Evolutionary conservation across 305 asterid species (phyloP).

Genomic region (Fraxinus sp.): DNA sequence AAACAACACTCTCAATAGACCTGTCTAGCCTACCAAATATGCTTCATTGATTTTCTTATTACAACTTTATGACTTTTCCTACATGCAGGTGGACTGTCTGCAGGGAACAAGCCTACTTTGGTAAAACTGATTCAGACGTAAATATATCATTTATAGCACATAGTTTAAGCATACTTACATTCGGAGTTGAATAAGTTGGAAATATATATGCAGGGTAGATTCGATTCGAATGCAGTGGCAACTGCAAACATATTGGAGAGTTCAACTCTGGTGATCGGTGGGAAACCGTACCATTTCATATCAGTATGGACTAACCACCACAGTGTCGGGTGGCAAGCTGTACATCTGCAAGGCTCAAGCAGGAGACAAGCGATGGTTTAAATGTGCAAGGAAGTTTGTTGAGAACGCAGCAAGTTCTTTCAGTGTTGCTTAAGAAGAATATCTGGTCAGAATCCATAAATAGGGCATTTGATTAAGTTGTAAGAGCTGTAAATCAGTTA

Average conservation of each 20-base stretch:
- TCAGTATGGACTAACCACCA: slow-evolving; percentile 64
- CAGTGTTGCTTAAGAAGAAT: slow-evolving; percentile 51
- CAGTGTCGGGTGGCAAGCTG: slow-evolving; percentile 73
- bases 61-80: not conserved
- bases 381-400: slow-evolving; percentile 79
- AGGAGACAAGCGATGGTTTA: slow-evolving; percentile 98
- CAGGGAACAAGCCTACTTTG: slow-evolving; percentile 74
- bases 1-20: not conserved
- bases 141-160: not conserved
- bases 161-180: not conserved
- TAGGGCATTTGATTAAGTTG: not conserved
- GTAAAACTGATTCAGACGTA: slow-evolving; percentile 93
- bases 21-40: not conserved
- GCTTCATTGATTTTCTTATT: not conserved
- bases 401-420: slow-evolving; percentile 72
- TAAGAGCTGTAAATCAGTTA: not conserved
- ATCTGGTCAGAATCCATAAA: not conserved
- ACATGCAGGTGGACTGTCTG: slow-evolving; percentile 72
- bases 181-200: not conserved
- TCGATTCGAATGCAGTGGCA: slow-evolving; percentile 77
- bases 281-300: slow-evolving; percentile 53
- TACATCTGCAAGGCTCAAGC: slow-evolving; percentile 96
- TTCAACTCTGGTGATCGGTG: slow-evolving; percentile 50
- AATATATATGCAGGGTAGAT: slow-evolving; percentile 62
- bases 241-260: slow-evolving; percentile 82